Evolutionary conservation across 2,329 filamentous ascomycete genomes (phyloP), one percentile per base, ranked within the genome.

Genomic region (Fusarium falciforme): DNA sequence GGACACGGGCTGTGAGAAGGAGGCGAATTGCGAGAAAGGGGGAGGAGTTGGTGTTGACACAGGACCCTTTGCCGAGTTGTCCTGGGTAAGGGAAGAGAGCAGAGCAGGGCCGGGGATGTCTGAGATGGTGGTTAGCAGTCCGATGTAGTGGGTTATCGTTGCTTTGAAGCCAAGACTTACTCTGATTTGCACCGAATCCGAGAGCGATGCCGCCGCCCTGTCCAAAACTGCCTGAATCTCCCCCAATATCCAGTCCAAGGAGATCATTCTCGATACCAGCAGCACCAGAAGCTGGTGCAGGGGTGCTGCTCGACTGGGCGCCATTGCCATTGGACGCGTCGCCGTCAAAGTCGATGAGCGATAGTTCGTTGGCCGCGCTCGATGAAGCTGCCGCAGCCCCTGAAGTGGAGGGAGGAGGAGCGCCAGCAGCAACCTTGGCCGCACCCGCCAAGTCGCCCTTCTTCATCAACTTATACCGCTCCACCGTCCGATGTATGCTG

Each of bases 401-500:
- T 86, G 55, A 92, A 87, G 72, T 90, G 88, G 68, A 80, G 3
- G 80, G 77, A 25, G 80, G 72, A 8, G 87, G 88, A 16, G 93
- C 95, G 31, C 95, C 94, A 79, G 93, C 92, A 8, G 94, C 94
- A 75, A 98, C 93, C 81, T 91, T 94, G 74, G 92, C 91, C 17
- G 96, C 94, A 12, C 87, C 94, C 76, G 95, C 94, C 52, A 97
- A 82, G 79, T 99, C 95, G 25, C 96, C 96, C 85, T 96, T 97
- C 87, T 98, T 99, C 83, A 98, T 92, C 64, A 98, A 86, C 87
- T 94, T 97, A 83, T 98, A 99, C 74, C 96, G 88, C 84, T 98
- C 94, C 65, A 98, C 94, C 1, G 96, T 99, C 72, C 96, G 91
- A 81, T 98, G 94, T 89, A 99, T 99, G 84, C 95, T 98, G 83